Evolutionary conservation across 352 stramenopile genomes (phyloP).

Genomic region (Globisporangium radiosum): DNA sequence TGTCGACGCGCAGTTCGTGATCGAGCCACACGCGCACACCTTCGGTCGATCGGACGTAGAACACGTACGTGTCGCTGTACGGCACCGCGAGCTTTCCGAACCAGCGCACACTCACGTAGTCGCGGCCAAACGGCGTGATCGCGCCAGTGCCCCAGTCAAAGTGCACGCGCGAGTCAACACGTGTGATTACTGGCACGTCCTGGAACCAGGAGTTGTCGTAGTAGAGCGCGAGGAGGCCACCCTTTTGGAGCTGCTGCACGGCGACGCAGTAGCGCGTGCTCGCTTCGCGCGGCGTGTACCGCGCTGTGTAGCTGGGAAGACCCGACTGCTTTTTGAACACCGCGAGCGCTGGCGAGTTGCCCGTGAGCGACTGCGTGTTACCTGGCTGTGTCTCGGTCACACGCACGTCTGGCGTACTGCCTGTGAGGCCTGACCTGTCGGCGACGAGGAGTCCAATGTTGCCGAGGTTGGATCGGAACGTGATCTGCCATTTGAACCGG

Average conservation of each 20-base stretch:
- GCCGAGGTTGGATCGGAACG: constrained; percentile 87
- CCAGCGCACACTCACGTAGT: constrained; percentile 95
- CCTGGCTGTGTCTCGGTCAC: constrained; percentile 70
- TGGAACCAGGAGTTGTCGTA: constrained; percentile 97
- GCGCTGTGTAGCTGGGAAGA: constrained; percentile 87
- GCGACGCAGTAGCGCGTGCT: constrained; percentile 82
- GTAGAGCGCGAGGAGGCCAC: constrained; percentile 88
- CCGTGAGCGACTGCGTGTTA: constrained; percentile 63
- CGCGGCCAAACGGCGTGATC: constrained; percentile 90
- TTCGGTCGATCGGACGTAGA: constrained; percentile 92
- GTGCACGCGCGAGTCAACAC: constrained; percentile 79
- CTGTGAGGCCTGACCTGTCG: constrained; percentile 41
- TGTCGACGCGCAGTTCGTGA: constrained; percentile 89
- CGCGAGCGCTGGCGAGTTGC: constrained; percentile 52
- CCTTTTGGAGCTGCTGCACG: constrained; percentile 88
- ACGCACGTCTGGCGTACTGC: constrained; percentile 38
- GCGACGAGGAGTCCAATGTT: constrained; percentile 63
- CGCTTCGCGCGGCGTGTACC: constrained; percentile 73
- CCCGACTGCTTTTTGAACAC: constrained; percentile 91
- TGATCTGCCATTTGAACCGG: constrained; percentile 90
- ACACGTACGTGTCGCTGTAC: constrained; percentile 84
- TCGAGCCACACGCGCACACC: constrained; percentile 91
- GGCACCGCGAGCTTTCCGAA: constrained; percentile 88
- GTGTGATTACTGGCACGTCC: constrained; percentile 80
- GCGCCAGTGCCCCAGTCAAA: constrained; percentile 88